phyloP scores from a whole-genome alignment of 2,329 filamentous ascomycete genomes.

The Fusarium scirpi region DNA sequence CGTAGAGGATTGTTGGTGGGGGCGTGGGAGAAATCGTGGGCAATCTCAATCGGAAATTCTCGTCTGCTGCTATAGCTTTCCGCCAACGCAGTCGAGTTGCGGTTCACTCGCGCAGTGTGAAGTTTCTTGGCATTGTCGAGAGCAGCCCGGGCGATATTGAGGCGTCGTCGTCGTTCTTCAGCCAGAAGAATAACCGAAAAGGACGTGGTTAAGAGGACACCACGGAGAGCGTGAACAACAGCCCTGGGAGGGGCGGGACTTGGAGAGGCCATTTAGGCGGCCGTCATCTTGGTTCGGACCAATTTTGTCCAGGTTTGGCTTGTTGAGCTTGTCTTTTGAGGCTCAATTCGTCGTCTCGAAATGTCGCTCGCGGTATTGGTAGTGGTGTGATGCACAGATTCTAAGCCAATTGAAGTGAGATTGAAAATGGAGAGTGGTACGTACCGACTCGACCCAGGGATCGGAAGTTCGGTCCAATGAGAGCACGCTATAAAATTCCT shows the following conservation, averaged over 20 bases:
- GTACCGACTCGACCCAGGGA: neutral
- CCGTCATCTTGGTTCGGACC: constrained; percentile 44
- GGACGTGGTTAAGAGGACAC: constrained; percentile 67
- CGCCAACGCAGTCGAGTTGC: constrained; percentile 47
- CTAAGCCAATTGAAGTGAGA: constrained; percentile 16
- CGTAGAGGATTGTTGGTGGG: constrained; percentile 45
- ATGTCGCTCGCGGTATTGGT: constrained; percentile 38
- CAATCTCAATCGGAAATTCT: constrained; percentile 43
- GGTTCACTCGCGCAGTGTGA: constrained; percentile 54
- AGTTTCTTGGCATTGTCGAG: constrained; percentile 66
- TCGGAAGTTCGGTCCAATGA: constrained; percentile 15
- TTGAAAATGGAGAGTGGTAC: constrained; percentile 17
- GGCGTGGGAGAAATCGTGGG: constrained; percentile 43
- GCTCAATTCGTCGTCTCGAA: constrained; percentile 42
- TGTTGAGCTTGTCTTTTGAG: constrained; percentile 4
- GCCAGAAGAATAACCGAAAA: constrained; percentile 67
- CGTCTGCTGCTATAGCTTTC: constrained; percentile 43
- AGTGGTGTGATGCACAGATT: constrained; percentile 42
- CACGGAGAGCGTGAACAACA: constrained; percentile 66
- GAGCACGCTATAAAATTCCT: constrained; percentile 4
- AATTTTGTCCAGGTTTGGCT: constrained; percentile 7
- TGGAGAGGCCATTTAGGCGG: constrained; percentile 58
- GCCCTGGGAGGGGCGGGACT: constrained; percentile 66
- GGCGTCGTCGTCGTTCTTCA: constrained; percentile 68
- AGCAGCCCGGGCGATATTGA: constrained; percentile 63